These are phyloP conservation scores for Geotrichum macrosporum DNA, from an alignment of 1,139 yeast species.

Conservation along the genomic window DNA sequence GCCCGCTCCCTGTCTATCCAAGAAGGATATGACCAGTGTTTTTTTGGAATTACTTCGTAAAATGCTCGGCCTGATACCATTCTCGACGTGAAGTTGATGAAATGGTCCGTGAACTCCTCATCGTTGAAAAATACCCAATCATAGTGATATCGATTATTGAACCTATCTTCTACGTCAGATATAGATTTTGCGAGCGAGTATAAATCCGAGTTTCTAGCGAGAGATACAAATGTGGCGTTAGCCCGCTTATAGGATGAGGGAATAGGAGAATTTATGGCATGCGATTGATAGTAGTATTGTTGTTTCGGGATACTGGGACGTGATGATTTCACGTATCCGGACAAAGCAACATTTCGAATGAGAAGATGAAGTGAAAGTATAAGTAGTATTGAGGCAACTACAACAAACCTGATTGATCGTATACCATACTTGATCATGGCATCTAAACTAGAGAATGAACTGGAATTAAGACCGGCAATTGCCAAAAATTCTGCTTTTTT, in stretches of 20 bases:
- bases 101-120: slow-evolving; percentile 50
- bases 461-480: not conserved
- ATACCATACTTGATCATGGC: not conserved
- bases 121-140: slow-evolving; percentile 79
- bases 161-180: slow-evolving; percentile 62
- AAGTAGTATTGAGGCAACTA: not conserved
- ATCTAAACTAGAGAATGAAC: not conserved
- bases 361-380: not conserved
- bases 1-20: slow-evolving; percentile 60
- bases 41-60: slow-evolving; percentile 60
- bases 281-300: not conserved
- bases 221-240: slow-evolving; percentile 67
- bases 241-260: slow-evolving; percentile 4
- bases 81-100: slow-evolving; percentile 43
- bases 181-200: slow-evolving; percentile 56
- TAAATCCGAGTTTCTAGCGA: slow-evolving; percentile 70
- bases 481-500: too few species aligned
- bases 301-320: not conserved
- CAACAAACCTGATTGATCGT: not conserved
- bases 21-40: slow-evolving; percentile 72
- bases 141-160: slow-evolving; percentile 59
- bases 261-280: not conserved
- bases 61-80: slow-evolving; percentile 57
- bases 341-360: not conserved
- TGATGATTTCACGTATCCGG: not conserved